Evolutionary conservation across 2,329 filamentous ascomycete species (phyloP), one percentile per base, ranked within the genome.

Genomic region (Nigrograna mackinnonii): DNA sequence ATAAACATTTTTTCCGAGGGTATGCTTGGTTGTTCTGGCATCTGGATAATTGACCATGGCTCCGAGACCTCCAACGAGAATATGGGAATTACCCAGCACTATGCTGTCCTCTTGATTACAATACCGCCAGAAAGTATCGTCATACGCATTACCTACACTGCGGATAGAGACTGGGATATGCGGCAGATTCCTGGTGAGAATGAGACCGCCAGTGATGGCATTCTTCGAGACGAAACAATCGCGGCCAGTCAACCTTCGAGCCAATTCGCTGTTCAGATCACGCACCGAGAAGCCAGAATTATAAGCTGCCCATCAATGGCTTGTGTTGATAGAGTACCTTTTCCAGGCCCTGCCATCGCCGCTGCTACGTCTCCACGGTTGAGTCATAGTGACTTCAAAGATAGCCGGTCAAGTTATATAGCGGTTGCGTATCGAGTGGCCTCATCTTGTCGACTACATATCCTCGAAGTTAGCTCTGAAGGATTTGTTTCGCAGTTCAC

Each of bases 1-100:
- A 52, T 64, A 1, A 60, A 64, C 26, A 48, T 55, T 26, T 54
- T 45, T 33, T 57, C 58, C 20, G 60, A 58, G n/a, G 55, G 54
- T 5, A 55, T 68, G 39, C 54, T 52, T 24, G 66, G 65, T 5
- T 62, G 58, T 35, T 66, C 60, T 5, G 60, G 64, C 11, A 33
- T 73, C 0, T 76, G 70, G 70, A 50, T 67, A 2, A 31, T 75
- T 3, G 57, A 64, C 35, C 38, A 61, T 34, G 58, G 57, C 19
- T 56, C 49, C 19, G 52, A 67, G 33, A 44, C 49, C 4, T 43
- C 60, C 2, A 54, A 57, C 1, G 54, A 64, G 4, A 61, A 62
- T 7, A 52, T 42, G 16, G 45, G 57, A 32, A 38, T 45, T 3
- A 55, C 56, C 13, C 50, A 60, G 17, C 62, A 68, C 13, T 62